Evolutionary conservation across 148 eudicot genomes (phyloP).

Genomic region (Rhododendron griersonianum): DNA sequence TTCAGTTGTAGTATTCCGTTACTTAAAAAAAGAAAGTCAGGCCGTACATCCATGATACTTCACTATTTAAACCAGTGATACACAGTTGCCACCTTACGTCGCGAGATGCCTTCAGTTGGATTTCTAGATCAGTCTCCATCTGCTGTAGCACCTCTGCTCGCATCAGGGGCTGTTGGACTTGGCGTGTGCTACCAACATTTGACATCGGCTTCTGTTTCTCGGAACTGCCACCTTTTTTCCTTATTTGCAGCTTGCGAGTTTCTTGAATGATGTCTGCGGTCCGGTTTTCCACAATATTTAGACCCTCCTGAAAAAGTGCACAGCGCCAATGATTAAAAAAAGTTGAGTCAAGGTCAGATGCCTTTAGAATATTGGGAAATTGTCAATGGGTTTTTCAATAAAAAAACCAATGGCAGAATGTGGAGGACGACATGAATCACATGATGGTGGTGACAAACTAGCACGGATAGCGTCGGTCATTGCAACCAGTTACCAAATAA

Average conservation of each 20-base stretch:
- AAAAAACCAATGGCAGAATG: slow-evolving; percentile 3
- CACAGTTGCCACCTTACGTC: slow-evolving; percentile 84
- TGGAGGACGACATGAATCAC: too few species aligned
- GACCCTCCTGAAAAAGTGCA: slow-evolving; percentile 61
- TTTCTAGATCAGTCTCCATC: slow-evolving; percentile 53
- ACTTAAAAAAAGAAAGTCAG: neutral
- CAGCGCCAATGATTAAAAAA: neutral
- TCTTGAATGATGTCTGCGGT: slow-evolving; percentile 85
- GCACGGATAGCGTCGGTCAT: neutral
- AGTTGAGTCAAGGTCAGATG: neutral
- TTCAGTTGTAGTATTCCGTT: neutral
- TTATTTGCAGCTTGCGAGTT: slow-evolving; percentile 62
- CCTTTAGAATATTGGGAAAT: neutral
- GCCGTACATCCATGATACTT: slow-evolving; percentile 9
- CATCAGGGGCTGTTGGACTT: slow-evolving; percentile 22
- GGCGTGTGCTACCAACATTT: slow-evolving; percentile 21
- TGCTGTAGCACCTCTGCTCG: slow-evolving; percentile 36
- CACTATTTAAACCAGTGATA: slow-evolving; percentile 29
- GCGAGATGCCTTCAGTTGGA: slow-evolving; percentile 92
- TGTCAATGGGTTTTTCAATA: neutral
- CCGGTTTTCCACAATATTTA: slow-evolving; percentile 65
- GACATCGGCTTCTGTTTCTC: slow-evolving; percentile 33
- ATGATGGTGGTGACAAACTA: neutral
- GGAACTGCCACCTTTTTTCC: slow-evolving; percentile 37
- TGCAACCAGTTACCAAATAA: neutral